A percentile compares a stretch with the other conserved stretches of the same genome.
Conservation (phyloP, 805 yeast genomes). For the Cyberlindnera samutprakarnensis region DNA sequence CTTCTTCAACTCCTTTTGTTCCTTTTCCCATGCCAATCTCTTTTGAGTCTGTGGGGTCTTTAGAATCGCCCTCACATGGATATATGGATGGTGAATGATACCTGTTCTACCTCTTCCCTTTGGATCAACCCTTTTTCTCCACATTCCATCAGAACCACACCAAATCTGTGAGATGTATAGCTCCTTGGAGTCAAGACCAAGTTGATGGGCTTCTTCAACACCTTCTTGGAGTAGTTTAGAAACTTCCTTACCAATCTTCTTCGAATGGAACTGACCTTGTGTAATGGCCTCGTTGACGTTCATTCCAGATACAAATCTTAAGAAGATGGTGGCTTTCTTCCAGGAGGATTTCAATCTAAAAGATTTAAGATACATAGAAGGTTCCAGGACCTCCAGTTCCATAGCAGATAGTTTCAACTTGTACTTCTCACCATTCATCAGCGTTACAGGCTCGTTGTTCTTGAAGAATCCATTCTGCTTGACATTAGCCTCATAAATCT, state of each 20-base stretch:
- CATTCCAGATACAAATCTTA: constrained; percentile 68
- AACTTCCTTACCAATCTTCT: constrained; percentile 72
- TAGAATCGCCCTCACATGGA: constrained; percentile 74
- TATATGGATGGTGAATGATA: constrained; percentile 62
- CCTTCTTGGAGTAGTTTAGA: constrained; percentile 71
- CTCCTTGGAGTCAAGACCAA: constrained; percentile 42
- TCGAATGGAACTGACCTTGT: constrained; percentile 83
- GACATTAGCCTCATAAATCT: constrained; percentile 57
- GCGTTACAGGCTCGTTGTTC: constrained; percentile 43
- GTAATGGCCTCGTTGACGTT: constrained; percentile 75
- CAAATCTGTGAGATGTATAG: constrained; percentile 75
- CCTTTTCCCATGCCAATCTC: constrained; percentile 54
- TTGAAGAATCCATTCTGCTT: constrained; percentile 56
- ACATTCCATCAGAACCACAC: constrained; percentile 84
- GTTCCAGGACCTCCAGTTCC: constrained; percentile 78
- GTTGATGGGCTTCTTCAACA: constrained; percentile 50
- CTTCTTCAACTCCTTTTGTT: constrained; percentile 36
- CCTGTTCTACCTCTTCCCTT: constrained; percentile 93
- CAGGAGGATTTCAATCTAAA: constrained; percentile 79
- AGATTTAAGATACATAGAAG: constrained; percentile 76
- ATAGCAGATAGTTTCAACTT: constrained; percentile 48
- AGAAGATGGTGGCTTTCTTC: constrained; percentile 78
- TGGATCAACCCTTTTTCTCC: constrained; percentile 63
- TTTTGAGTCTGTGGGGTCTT: constrained; percentile 57
- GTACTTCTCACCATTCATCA: constrained; percentile 38